These are phyloP conservation scores for Tephrocybe sp. DNA, from an alignment of 768 basidiomycete genomes.

Conservation along the genomic window DNA sequence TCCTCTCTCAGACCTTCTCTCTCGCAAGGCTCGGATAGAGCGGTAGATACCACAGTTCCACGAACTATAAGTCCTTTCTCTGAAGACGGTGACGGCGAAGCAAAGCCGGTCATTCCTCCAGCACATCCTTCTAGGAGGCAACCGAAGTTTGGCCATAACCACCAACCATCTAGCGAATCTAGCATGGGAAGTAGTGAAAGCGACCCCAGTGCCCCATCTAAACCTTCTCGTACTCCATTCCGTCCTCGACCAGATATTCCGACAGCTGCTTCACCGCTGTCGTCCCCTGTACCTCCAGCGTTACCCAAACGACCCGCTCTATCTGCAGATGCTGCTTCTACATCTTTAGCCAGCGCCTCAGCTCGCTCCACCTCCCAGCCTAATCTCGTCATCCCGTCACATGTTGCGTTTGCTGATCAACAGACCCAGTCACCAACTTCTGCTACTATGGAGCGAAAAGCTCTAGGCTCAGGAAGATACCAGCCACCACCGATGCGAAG, in stretches of 20 bases:
- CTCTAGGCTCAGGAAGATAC: too few species aligned
- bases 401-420: too few species aligned
- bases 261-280: slow-evolving; percentile 17
- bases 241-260: slow-evolving; percentile 24
- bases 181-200: slow-evolving; percentile 39
- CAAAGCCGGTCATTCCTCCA: slow-evolving; percentile 15
- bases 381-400: too few species aligned
- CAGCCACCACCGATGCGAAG: too few species aligned
- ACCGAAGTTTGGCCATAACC: slow-evolving; percentile 7
- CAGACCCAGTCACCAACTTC: too few species aligned
- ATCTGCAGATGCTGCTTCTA: too few species aligned
- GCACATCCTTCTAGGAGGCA: slow-evolving; percentile 17
- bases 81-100: slow-evolving; percentile 17
- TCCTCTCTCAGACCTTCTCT: slow-evolving; percentile 15
- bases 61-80: slow-evolving; percentile 22
- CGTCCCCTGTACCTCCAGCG: slow-evolving; percentile 36
- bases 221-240: slow-evolving; percentile 31
- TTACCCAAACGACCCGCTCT: slow-evolving; percentile 39
- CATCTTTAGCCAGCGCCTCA: too few species aligned
- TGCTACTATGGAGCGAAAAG: too few species aligned
- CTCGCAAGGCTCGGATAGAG: slow-evolving; percentile 16
- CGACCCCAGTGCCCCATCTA: slow-evolving; percentile 21
- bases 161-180: slow-evolving; percentile 29
- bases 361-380: too few species aligned
- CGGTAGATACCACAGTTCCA: slow-evolving; percentile 10